These are phyloP conservation scores for Metschnikowia vanudenii DNA, from an alignment of 805 yeast species.

Conservation along the genomic window DNA sequence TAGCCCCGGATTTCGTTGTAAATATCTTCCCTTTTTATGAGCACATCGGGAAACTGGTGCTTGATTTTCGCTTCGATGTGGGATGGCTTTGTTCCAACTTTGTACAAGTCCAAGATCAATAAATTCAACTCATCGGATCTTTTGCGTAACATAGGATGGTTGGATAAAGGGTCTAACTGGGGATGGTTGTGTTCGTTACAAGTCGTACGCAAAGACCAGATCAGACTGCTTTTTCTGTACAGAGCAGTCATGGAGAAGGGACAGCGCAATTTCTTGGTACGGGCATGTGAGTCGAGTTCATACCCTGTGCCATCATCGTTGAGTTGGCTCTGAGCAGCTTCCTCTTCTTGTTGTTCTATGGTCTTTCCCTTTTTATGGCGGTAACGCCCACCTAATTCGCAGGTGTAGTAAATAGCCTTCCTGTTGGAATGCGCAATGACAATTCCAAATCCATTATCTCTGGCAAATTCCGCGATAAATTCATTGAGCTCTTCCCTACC, in stretches of 20 bases:
- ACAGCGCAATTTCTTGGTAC: constrained; percentile 53
- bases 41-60: constrained; percentile 51
- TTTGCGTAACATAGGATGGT: constrained; percentile 57
- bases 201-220: constrained; percentile 53
- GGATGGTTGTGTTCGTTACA: constrained; percentile 61
- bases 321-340: constrained; percentile 21
- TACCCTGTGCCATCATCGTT: constrained; percentile 34
- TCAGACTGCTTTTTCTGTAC: constrained; percentile 47
- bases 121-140: constrained; percentile 51
- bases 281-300: constrained; percentile 40
- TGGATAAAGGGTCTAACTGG: constrained; percentile 52
- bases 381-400: constrained; percentile 57
- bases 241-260: constrained; percentile 61
- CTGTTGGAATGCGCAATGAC: constrained; percentile 59
- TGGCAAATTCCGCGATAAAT: constrained; percentile 54
- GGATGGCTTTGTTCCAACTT: constrained; percentile 55
- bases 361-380: constrained; percentile 45
- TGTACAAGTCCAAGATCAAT: constrained; percentile 50
- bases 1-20: constrained; percentile 57
- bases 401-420: constrained; percentile 58
- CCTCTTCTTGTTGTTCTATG: constrained; percentile 24
- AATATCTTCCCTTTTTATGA: constrained; percentile 56
- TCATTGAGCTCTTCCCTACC: constrained; percentile 50
- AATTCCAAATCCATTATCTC: constrained; percentile 57
- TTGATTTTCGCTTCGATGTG: constrained; percentile 52